These are phyloP conservation scores for Oryza coarctata DNA, from an alignment of 176 grass and related monocot genomes.

Conservation along the genomic window DNA sequence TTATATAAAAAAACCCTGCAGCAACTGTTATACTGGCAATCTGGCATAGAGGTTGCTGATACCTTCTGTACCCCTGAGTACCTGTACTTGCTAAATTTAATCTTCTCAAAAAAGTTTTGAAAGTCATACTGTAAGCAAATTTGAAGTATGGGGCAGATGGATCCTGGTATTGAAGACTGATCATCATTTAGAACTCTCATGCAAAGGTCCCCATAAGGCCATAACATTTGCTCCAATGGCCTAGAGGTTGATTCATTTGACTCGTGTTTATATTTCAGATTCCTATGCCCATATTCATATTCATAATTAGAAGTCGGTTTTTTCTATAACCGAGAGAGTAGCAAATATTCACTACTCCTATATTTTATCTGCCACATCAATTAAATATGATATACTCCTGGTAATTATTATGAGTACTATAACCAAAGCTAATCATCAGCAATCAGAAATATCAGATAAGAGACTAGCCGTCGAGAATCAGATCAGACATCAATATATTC, in stretches of 20 bases:
- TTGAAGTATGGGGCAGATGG: neutral
- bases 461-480: neutral
- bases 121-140: neutral
- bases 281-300: no score
- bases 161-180: neutral
- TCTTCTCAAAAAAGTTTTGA: constrained; percentile 15
- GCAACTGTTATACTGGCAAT: neutral
- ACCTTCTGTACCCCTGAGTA: constrained; percentile 1
- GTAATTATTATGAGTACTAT: neutral
- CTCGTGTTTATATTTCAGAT: neutral
- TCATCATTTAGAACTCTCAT: neutral
- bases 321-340: no score
- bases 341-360: no score
- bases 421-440: neutral
- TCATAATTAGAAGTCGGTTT: no score
- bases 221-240: neutral
- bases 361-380: neutral
- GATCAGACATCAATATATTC: neutral
- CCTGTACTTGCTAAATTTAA: constrained; percentile 9
- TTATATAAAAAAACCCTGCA: neutral
- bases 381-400: neutral
- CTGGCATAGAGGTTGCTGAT: neutral
- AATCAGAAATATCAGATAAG: neutral
- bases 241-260: neutral
- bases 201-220: neutral